phyloP scores from a whole-genome alignment of 768 basidiomycete species.

The Postia placenta region DNA sequence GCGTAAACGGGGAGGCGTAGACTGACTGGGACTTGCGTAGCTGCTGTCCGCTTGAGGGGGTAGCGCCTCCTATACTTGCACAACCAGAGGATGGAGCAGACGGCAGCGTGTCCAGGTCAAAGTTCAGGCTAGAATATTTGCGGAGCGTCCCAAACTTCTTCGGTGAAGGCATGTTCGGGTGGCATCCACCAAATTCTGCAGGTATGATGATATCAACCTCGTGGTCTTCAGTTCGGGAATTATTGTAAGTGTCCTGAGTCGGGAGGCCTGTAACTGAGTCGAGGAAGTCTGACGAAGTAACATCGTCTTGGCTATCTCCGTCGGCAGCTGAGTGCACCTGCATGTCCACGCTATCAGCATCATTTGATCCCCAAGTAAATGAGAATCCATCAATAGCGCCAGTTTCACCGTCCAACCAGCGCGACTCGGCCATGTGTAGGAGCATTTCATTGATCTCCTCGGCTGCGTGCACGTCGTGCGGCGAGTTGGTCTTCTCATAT shows the following conservation, averaged over 20 bases:
- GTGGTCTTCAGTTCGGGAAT: not conserved
- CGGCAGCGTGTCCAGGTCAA: conserved; percentile 17
- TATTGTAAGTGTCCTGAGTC: not conserved
- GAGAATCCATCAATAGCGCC: conserved; percentile 1
- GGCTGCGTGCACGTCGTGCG: not conserved
- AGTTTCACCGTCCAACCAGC: not conserved
- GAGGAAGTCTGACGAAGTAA: not conserved
- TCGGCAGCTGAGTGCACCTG: not conserved
- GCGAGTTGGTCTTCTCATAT: not conserved
- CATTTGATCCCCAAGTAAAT: not conserved
- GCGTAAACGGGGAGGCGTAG: conserved; percentile 27
- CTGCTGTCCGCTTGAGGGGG: conserved; percentile 1
- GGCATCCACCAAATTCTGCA: conserved; percentile 9
- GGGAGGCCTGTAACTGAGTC: not conserved
- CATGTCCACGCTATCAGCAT: not conserved
- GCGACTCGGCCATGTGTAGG: not conserved
- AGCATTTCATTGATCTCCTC: not conserved
- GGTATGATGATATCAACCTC: conserved; percentile 4
- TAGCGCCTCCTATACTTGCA: conserved; percentile 8
- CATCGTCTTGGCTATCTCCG: not conserved
- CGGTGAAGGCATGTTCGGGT: not conserved
- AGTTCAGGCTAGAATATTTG: conserved; percentile 24
- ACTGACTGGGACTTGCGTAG: conserved; percentile 13
- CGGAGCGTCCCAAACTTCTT: conserved; percentile 14
- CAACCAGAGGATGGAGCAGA: conserved; percentile 7